Percentiles rank a stretch among this genome's conserved stretches.
phyloP scores from a whole-genome alignment of 257 asterid genomes.

The Gynochthodes officinalis region DNA sequence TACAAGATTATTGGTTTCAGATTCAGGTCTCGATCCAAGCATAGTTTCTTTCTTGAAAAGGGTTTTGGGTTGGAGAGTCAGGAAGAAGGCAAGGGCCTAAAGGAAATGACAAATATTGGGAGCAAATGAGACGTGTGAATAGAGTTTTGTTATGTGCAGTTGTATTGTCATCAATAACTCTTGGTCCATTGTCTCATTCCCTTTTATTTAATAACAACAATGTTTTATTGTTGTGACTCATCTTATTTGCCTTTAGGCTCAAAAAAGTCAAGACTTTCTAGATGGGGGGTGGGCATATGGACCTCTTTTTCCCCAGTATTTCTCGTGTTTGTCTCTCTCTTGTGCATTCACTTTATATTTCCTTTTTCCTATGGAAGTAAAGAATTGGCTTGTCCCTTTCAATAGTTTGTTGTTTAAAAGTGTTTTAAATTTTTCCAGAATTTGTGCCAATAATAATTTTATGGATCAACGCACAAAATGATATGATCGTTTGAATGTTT shows the following conservation, averaged over 20 bases:
- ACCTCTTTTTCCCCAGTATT: conserved; percentile 28
- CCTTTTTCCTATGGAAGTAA: conserved; percentile 21
- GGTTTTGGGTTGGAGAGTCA: conserved; percentile 20
- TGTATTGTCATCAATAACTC: conserved; percentile 10
- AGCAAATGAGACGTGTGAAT: background rate
- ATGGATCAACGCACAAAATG: background rate
- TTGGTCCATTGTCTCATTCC: conserved; percentile 14
- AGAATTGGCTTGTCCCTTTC: conserved; percentile 16
- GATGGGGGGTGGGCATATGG: conserved; percentile 33
- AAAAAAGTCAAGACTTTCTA: conserved; percentile 57
- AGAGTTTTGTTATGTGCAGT: conserved; percentile 1
- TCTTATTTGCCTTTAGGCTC: background rate
- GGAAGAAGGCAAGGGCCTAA: conserved; percentile 15
- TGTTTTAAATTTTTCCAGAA: background rate
- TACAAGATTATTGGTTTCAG: background rate
- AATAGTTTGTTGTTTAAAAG: background rate
- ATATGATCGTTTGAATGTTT: background rate
- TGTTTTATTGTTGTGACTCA: background rate
- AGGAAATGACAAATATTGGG: background rate
- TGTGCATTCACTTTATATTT: conserved; percentile 16
- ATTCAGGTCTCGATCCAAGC: conserved; percentile 42
- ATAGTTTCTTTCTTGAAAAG: conserved; percentile 30
- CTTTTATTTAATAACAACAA: conserved; percentile 4
- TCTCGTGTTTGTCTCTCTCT: conserved; percentile 31
- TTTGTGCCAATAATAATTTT: background rate